These are phyloP conservation scores for Polytrichum formosum DNA, from an alignment of 225 moss, liverwort and hornwort species.

Conservation along the genomic window DNA sequence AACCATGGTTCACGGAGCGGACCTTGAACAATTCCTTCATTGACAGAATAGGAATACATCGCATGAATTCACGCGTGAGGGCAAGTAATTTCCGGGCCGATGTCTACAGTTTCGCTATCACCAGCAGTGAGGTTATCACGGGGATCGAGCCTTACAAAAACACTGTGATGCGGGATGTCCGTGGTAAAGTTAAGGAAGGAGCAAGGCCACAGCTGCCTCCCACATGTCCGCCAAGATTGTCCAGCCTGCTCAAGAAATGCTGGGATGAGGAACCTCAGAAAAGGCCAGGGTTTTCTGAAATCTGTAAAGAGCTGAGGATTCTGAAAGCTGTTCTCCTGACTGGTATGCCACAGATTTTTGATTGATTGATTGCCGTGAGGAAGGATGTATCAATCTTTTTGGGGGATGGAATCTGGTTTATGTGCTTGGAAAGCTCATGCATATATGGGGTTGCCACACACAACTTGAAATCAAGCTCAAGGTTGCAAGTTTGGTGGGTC, in stretches of 20 bases:
- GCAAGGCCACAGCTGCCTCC: conserved; percentile 4
- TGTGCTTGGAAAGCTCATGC: no score
- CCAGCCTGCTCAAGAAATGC: not conserved
- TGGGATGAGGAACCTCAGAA: not conserved
- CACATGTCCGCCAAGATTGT: conserved; percentile 2
- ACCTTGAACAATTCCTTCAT: no score
- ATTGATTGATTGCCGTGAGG: not conserved
- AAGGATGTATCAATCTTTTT: no score
- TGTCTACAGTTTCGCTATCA: conserved; percentile 10
- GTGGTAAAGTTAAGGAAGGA: not conserved
- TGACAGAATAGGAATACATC: no score
- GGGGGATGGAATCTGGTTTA: no score
- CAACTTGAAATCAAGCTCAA: no score
- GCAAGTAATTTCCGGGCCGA: conserved; percentile 4
- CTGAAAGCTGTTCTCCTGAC: conserved; percentile 10
- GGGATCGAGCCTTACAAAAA: conserved; percentile 1
- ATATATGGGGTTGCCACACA: no score
- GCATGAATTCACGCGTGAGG: not conserved
- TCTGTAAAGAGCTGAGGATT: conserved; percentile 1
- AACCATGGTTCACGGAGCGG: no score
- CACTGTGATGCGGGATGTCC: not conserved
- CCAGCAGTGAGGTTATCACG: conserved; percentile 1
- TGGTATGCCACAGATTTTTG: not conserved
- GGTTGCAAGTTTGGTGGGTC: no score
- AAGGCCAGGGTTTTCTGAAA: conserved; percentile 1